Conservation (phyloP, 495 filamentous ascomycete species). For the Chlorociboria aeruginascens region DNA sequence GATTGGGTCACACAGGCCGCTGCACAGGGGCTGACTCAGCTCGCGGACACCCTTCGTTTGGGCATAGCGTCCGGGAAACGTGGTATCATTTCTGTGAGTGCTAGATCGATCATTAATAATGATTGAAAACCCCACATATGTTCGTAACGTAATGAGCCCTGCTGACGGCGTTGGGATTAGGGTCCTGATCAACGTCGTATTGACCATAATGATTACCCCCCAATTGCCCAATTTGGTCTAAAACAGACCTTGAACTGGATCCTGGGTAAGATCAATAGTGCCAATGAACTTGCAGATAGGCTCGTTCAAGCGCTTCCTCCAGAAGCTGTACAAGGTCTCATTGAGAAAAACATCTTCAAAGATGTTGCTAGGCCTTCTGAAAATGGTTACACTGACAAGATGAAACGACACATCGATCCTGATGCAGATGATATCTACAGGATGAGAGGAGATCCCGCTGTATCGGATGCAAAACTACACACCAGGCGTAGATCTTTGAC, state of each 20-base stretch:
- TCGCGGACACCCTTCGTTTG: conserved; percentile 13
- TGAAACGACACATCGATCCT: conserved; percentile 11
- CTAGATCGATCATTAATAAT: too few species aligned
- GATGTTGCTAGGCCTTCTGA: conserved; percentile 1
- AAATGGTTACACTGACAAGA: conserved; percentile 9
- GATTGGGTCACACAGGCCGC: conserved; percentile 7
- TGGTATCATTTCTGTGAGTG: conserved; percentile 9
- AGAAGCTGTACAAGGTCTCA: neutral
- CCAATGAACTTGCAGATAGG: conserved; percentile 15
- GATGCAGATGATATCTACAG: conserved; percentile 1
- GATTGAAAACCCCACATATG: neutral
- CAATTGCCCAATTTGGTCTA: conserved; percentile 13
- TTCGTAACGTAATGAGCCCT: neutral
- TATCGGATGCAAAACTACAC: conserved; percentile 10
- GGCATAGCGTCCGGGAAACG: conserved; percentile 10
- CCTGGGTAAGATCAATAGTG: conserved; percentile 9
- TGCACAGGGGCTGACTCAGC: conserved; percentile 13
- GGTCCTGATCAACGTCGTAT: conserved; percentile 3
- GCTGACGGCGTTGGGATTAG: conserved; percentile 13
- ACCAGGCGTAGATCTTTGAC: conserved; percentile 7
- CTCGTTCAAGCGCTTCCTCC: conserved; percentile 9
- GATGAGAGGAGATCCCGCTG: neutral
- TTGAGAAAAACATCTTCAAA: neutral
- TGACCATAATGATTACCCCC: conserved; percentile 4
- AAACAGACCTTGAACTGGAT: conserved; percentile 17